Conservation (phyloP, 2,329 filamentous ascomycete species). For the Aschersonia sp. region DNA sequence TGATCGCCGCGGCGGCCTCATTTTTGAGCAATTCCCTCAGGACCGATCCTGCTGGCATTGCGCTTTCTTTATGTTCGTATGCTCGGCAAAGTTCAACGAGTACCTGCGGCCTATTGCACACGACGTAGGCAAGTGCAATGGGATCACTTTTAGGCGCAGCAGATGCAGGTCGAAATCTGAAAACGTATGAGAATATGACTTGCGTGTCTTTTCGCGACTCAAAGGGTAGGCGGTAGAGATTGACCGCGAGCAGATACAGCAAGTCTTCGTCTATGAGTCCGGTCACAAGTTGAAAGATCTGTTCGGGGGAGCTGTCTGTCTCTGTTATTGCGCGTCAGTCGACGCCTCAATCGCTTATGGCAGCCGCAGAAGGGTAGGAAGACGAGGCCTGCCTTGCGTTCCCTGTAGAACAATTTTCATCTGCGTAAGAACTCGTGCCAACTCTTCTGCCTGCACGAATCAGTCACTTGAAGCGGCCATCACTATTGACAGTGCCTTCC, state of each 20-base stretch:
- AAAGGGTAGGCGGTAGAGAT: slow-evolving; percentile 78
- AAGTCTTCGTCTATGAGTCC: slow-evolving; percentile 82
- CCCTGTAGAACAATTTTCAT: slow-evolving; percentile 93
- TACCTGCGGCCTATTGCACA: slow-evolving; percentile 74
- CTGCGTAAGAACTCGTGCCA: slow-evolving; percentile 70
- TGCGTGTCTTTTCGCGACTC: slow-evolving; percentile 93
- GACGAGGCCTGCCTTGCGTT: slow-evolving; percentile 53
- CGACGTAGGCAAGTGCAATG: slow-evolving; percentile 75
- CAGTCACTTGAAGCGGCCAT: neutral
- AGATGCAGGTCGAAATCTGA: slow-evolving; percentile 68
- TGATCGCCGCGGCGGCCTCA: slow-evolving; percentile 77
- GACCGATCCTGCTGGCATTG: slow-evolving; percentile 80
- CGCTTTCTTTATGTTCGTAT: slow-evolving; percentile 81
- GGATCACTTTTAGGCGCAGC: slow-evolving; percentile 58
- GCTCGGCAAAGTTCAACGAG: slow-evolving; percentile 78
- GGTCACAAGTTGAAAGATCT: slow-evolving; percentile 73
- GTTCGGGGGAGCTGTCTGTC: slow-evolving; percentile 70
- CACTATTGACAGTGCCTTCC: neutral
- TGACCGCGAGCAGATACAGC: slow-evolving; percentile 67
- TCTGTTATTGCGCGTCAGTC: slow-evolving; percentile 34
- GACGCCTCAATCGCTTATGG: no score
- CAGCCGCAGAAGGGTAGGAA: no score
- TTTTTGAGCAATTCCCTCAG: slow-evolving; percentile 79
- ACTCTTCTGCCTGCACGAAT: slow-evolving; percentile 58
- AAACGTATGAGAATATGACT: slow-evolving; percentile 88